Evolutionary conservation across 306 rosid genomes (phyloP).

Genomic region (Inga oerstediana): DNA sequence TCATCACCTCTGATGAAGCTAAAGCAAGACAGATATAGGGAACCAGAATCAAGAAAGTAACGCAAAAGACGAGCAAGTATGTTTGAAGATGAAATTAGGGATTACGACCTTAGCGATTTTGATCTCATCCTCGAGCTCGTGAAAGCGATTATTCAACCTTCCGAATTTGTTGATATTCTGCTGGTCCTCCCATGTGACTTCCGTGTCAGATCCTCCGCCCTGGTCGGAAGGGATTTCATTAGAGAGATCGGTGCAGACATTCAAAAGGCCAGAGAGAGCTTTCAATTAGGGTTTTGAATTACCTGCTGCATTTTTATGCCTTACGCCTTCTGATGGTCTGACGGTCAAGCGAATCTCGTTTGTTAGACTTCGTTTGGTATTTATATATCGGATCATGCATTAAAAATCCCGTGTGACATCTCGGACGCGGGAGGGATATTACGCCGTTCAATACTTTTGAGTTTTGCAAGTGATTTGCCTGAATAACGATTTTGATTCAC

Average conservation of each 20-base stretch:
- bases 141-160: constrained; percentile 83
- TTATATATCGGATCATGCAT: neutral
- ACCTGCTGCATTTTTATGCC: constrained; percentile 61
- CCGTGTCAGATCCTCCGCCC: constrained; percentile 80
- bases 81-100: no score
- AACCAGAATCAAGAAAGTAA: neutral
- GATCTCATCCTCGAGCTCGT: constrained; percentile 93
- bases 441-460: no score
- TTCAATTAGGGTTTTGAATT: constrained; percentile 35
- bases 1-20: neutral
- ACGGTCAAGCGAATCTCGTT: neutral
- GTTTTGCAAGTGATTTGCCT: no score
- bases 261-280: neutral
- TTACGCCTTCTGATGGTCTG: neutral
- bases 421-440: no score
- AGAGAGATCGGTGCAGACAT: neutral
- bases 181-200: constrained; percentile 83
- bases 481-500: no score
- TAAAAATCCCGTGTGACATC: neutral
- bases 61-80: neutral
- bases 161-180: constrained; percentile 84
- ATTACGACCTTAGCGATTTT: constrained; percentile 66
- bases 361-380: neutral
- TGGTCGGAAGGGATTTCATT: constrained; percentile 20
- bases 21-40: neutral